Percentiles rank a stretch among this genome's conserved stretches.
Evolutionary conservation across 495 filamentous ascomycete species (phyloP).

Genomic region (Aspergillus sclerotioniger): DNA sequence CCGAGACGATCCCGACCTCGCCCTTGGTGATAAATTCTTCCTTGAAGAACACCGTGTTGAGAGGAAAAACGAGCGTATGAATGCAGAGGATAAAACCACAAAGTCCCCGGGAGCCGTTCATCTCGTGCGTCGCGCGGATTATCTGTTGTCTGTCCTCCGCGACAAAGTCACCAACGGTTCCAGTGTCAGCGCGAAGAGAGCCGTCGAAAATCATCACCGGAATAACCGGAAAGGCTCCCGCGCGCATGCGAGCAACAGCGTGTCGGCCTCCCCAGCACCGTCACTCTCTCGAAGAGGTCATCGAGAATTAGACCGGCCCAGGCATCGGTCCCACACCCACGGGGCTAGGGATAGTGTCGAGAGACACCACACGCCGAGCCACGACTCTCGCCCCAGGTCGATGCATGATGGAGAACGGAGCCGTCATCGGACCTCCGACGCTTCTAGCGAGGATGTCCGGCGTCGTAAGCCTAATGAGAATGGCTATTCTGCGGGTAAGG

Average conservation of each 20-base stretch:
- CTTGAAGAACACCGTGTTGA: conserved; percentile 97
- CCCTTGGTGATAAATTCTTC: conserved; percentile 89
- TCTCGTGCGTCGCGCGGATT: conserved; percentile 90
- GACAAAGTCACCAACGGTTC: conserved; percentile 68
- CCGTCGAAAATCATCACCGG: conserved; percentile 85
- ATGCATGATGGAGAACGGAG: conserved; percentile 33
- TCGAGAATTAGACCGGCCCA: conserved; percentile 51
- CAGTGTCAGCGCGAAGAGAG: conserved; percentile 66
- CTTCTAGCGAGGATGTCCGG: conserved; percentile 40
- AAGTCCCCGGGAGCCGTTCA: conserved; percentile 96
- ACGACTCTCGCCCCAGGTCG: conserved; percentile 39
- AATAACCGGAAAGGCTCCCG: conserved; percentile 69
- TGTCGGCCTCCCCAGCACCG: conserved; percentile 56
- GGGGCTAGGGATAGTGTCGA: conserved; percentile 47
- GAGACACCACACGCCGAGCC: conserved; percentile 42
- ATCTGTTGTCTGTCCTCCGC: conserved; percentile 85
- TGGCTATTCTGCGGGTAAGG: conserved; percentile 37
- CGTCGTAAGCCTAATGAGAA: conserved; percentile 44
- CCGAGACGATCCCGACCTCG: conserved; percentile 84
- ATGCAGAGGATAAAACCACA: conserved; percentile 68
- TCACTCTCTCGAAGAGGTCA: conserved; percentile 45
- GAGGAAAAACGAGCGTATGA: conserved; percentile 86
- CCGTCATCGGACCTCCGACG: conserved; percentile 40
- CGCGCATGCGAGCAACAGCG: conserved; percentile 39
- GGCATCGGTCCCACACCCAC: conserved; percentile 48